Evolutionary conservation across 371 early-diverging fungal species (phyloP), one percentile per base, ranked within the genome.

Genomic region (Massospora cicadina): DNA sequence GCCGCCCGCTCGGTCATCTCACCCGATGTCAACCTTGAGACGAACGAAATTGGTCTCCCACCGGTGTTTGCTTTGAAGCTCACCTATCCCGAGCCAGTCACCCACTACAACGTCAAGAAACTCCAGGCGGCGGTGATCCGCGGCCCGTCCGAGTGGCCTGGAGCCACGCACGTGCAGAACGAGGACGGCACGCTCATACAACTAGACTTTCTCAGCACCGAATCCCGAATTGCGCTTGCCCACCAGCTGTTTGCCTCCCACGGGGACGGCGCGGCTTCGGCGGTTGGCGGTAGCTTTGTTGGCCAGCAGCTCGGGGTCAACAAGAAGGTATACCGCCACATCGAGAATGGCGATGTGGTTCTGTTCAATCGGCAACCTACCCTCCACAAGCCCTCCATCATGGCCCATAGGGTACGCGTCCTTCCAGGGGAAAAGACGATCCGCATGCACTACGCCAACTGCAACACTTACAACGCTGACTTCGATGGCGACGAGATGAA

Each of bases 401-500:
- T 99, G 92, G 98, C 95, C 1, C 99, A 99, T 81, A 90, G 87
- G 43, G 99, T 96, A 10, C 87, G 90, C 66, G 86, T 99, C 24
- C 80, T 99, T 23, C 93, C 95, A 13, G 94, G 93, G 27, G 98
- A 98, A 73, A 98, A 93, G 69, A 99, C 99, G 2, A 90, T 99
- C 75, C 88, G 99, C 58, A 93, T 99, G 95, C 99, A 99, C 79
- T 99, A 99, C 74, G 57, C 63, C 29, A 89, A 86, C 75, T 93
- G 94, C 78, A 96, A 95, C 73, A 88, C 94, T 5, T 95, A 93
- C 71, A 98, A 98, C 75, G 99, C 99, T 65, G 99, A 99, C 84
- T 99, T 99, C 78, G 99, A 99, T 76, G 99, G 99, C 72, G 99
- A 99, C 78, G 99, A 99, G 77, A 99, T 99, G 99, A 99, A 99